Conservation (phyloP, 1,284 basidiomycete species). For the Leccinum fallax region DNA sequence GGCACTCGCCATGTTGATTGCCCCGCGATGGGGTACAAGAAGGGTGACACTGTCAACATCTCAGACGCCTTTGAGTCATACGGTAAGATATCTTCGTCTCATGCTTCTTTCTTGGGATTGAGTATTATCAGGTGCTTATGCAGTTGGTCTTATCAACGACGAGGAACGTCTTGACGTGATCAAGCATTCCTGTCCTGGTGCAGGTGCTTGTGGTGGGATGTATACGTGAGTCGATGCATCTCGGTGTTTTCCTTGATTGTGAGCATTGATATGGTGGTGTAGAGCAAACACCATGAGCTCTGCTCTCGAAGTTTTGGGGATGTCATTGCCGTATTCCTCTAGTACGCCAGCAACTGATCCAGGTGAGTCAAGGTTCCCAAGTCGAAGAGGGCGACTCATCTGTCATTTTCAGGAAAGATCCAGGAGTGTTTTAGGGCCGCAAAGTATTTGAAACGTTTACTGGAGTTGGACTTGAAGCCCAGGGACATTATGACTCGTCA, state of each 20-base stretch:
- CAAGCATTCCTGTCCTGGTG: constrained; percentile 80
- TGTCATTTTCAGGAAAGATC: constrained; percentile 60
- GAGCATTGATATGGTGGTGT: background rate
- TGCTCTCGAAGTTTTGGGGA: constrained; percentile 87
- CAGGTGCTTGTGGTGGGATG: constrained; percentile 84
- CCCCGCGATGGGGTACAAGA: constrained; percentile 74
- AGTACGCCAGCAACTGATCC: constrained; percentile 82
- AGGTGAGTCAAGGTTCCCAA: constrained; percentile 41
- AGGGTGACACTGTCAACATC: constrained; percentile 81
- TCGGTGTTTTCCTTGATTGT: background rate
- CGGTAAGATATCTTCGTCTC: constrained; percentile 42
- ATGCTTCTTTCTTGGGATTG: background rate
- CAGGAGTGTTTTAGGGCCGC: constrained; percentile 88
- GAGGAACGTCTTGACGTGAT: constrained; percentile 82
- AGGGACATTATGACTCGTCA: constrained; percentile 90
- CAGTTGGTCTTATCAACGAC: constrained; percentile 73
- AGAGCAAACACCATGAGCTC: constrained; percentile 90
- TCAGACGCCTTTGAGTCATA: constrained; percentile 84
- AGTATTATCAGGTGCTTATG: constrained; percentile 60
- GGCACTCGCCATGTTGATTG: constrained; percentile 80
- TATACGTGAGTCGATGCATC: constrained; percentile 58
- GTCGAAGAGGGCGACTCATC: constrained; percentile 5
- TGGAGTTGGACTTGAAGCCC: constrained; percentile 88
- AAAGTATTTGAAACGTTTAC: constrained; percentile 77
- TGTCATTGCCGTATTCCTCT: constrained; percentile 89